Percentiles rank a stretch among this genome's conserved stretches.
phyloP scores from a whole-genome alignment of 164 flowering plant species.

The Amborella trichopoda region DNA sequence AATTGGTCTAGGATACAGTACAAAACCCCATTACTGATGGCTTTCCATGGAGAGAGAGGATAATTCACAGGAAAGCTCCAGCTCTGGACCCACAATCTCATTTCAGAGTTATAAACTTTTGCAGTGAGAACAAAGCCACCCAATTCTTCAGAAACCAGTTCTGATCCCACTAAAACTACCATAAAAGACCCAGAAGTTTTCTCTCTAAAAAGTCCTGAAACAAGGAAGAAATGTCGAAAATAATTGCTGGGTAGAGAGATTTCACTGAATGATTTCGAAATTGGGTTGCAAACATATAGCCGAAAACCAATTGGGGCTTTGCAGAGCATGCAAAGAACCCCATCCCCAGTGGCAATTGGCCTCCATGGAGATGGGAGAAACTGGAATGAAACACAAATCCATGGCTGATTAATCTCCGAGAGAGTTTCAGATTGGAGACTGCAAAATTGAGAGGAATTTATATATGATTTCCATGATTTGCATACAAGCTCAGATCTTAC shows the following conservation, averaged over 20 bases:
- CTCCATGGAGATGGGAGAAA: background rate
- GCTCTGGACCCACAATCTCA: background rate
- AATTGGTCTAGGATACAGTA: slow-evolving; percentile 1
- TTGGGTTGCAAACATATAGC: background rate
- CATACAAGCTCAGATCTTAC: slow-evolving; percentile 2
- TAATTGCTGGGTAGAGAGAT: slow-evolving; percentile 1
- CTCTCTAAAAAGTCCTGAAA: slow-evolving; percentile 2
- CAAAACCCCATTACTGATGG: slow-evolving; percentile 4
- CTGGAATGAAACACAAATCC: background rate
- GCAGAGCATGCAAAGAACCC: slow-evolving; percentile 1
- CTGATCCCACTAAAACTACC: slow-evolving; percentile 2
- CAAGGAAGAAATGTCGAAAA: slow-evolving; percentile 1
- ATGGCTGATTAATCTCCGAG: background rate
- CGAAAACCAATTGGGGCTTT: background rate
- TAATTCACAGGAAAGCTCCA: slow-evolving; percentile 1
- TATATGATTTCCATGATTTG: slow-evolving; percentile 5
- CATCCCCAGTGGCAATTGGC: slow-evolving; percentile 3
- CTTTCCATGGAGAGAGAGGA: slow-evolving; percentile 1
- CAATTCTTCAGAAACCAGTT: background rate
- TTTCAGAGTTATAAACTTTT: slow-evolving; percentile 1
- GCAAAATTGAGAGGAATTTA: background rate
- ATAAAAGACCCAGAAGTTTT: background rate
- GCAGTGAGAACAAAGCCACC: background rate
- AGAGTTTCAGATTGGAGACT: slow-evolving; percentile 1
- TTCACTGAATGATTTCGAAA: background rate